Conservation (phyloP, 2,329 filamentous ascomycete species). For the Lecanicillium sp. region DNA sequence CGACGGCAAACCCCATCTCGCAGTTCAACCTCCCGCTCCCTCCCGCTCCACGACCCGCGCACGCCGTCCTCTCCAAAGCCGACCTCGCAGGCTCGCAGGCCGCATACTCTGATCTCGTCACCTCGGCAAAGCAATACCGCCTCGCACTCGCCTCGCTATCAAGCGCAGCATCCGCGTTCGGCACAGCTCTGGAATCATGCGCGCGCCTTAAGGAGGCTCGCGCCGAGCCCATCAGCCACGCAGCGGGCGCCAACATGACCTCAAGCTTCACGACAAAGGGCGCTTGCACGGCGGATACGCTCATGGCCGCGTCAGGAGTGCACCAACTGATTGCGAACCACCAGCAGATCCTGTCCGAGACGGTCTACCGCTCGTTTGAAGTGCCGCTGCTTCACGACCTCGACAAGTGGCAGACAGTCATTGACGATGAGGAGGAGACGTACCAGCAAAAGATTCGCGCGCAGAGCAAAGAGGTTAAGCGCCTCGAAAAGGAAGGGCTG, state of each 20-base stretch:
- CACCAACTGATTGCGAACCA: conserved; percentile 63
- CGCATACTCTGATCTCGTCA: conserved; percentile 53
- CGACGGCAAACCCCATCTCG: conserved; percentile 51
- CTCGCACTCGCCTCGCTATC: conserved; percentile 53
- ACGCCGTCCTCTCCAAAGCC: conserved; percentile 52
- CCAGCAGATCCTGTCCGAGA: conserved; percentile 61
- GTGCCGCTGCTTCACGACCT: conserved; percentile 62
- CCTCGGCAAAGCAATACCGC: conserved; percentile 56
- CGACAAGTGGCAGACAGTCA: conserved; percentile 53
- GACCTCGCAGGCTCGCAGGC: conserved; percentile 55
- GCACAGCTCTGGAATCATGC: conserved; percentile 56
- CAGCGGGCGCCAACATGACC: conserved; percentile 28
- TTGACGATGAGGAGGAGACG: conserved; percentile 55
- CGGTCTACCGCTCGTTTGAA: conserved; percentile 59
- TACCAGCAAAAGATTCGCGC: conserved; percentile 48
- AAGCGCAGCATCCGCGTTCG: conserved; percentile 53
- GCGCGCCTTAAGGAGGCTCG: conserved; percentile 61
- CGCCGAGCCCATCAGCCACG: conserved; percentile 40
- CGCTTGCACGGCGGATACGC: conserved; percentile 53
- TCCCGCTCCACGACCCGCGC: conserved; percentile 48
- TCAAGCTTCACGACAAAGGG: conserved; percentile 39
- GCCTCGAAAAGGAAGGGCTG: conserved; percentile 56
- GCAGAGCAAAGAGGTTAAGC: conserved; percentile 52
- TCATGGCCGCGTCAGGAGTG: conserved; percentile 54
- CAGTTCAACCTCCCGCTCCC: conserved; percentile 51